Base-by-base conservation (phyloP, 2,329 filamentous ascomycete species). In the Stemphylium beticola region DNA sequence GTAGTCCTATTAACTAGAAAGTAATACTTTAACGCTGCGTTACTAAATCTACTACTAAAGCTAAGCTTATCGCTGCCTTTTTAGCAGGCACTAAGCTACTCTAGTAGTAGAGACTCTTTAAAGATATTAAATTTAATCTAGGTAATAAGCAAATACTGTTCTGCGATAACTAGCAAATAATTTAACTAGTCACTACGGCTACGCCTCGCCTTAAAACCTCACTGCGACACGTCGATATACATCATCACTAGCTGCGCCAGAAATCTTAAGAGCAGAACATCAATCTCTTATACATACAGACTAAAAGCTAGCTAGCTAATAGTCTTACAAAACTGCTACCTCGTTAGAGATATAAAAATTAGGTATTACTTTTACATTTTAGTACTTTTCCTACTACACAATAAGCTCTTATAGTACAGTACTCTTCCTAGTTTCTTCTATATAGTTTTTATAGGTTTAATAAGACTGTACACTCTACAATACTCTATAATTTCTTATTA, bases 41-140 rank as follows among this genome's bases (percentile, higher is more conserved):
- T n/a, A 67, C 55, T 1, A 67, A 57, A 33, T 64, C 55, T 15
- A 67, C 57, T 4, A 67, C 57, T n/a, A 50, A 69, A 51, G 61
- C 63, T 18, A 49, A 67, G 33, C 53, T 65, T 1, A 31, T 65
- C 11, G 47, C 57, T 45, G 11, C 53, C n/a, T 50, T 18, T 2
- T 36, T 37, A 22, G 26, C 57, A 15, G 43, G 46, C 9, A 50
- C 47, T 9, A 36, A 61, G 38, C 31, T 59, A 3, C 18, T 34
- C 26, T 49, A 8, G 56, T 67, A 44, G 58, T 39, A 33, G 11
- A 38, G 57, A 37, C 14, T 67, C 1, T 64, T 68, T 33, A 39
- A 58, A 9, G 20, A 38, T 4, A 57, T 63, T 20, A 15, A 51
- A 7, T 58, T 62, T 15, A 15, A 59, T 55, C 55, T 41, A 33